Percentiles rank a stretch among this genome's conserved stretches.
phyloP scores from a whole-genome alignment of 495 filamentous ascomycete species.

The Parachaetomium inaequale region DNA sequence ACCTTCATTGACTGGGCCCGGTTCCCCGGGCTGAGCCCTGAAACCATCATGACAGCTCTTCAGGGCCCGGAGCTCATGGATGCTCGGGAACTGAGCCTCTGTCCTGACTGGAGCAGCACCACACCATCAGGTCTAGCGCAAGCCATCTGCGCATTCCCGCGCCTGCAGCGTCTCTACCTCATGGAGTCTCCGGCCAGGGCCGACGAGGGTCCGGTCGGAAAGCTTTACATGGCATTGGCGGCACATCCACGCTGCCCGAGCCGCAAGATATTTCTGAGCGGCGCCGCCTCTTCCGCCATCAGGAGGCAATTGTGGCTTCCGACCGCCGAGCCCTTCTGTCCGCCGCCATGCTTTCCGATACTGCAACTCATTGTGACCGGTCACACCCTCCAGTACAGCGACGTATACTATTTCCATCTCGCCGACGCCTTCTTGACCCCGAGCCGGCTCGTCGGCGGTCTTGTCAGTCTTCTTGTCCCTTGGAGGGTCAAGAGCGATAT shows the following conservation, averaged over 20 bases:
- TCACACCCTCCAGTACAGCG: neutral
- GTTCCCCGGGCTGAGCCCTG: neutral
- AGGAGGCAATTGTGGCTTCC: constrained; percentile 8
- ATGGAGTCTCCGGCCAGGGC: neutral
- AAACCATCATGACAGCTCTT: neutral
- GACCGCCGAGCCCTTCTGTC: neutral
- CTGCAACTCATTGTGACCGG: neutral
- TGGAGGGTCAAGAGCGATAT: neutral
- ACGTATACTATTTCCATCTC: neutral
- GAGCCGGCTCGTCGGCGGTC: neutral
- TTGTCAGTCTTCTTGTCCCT: neutral
- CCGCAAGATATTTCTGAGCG: neutral
- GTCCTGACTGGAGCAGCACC: constrained; percentile 1
- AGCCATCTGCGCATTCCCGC: neutral
- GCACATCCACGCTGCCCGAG: neutral
- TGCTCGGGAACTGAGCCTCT: neutral
- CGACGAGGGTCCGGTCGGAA: neutral
- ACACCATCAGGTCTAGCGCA: neutral
- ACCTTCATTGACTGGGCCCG: neutral
- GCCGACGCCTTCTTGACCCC: constrained; percentile 1
- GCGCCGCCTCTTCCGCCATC: neutral
- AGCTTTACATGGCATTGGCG: neutral
- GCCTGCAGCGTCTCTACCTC: neutral
- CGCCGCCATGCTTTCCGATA: neutral
- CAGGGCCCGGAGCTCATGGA: neutral